Evolutionary conservation across 352 stramenopile species (phyloP).

Genomic region (Phytophthora cajani): DNA sequence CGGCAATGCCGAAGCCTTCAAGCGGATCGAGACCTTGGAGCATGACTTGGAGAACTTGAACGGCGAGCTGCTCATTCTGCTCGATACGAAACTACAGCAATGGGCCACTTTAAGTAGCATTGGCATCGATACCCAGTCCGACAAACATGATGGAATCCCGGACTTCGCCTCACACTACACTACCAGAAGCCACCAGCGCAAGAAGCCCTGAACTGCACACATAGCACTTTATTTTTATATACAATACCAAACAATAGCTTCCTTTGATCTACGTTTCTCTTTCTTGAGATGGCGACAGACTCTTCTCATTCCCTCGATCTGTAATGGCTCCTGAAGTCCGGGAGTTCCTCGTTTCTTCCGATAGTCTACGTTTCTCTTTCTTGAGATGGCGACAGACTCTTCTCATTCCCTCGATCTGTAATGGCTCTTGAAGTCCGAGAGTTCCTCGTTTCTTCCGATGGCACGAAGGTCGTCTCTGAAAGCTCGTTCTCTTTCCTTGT

Average conservation of each 20-base stretch:
- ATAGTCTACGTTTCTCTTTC: background rate
- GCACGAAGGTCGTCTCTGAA: conserved; percentile 24
- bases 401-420: conserved; percentile 13
- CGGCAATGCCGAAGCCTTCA: background rate
- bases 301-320: background rate
- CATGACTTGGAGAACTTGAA: conserved; percentile 1
- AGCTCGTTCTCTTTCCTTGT: conserved; percentile 28
- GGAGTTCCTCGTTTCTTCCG: conserved; percentile 12
- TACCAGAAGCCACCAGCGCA: conserved; percentile 14
- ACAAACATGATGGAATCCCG: conserved; percentile 53
- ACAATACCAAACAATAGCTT: background rate
- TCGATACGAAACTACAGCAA: background rate
- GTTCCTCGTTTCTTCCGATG: conserved; percentile 9
- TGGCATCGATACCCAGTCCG: conserved; percentile 49
- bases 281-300: background rate
- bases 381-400: background rate
- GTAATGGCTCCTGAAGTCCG: conserved; percentile 27
- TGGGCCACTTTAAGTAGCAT: conserved; percentile 23
- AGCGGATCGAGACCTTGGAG: background rate
- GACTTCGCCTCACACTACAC: conserved; percentile 49
- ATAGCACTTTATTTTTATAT: background rate
- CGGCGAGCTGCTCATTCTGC: conserved; percentile 1
- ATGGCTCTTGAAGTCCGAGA: conserved; percentile 23
- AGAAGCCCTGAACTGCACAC: background rate
- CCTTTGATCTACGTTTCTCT: background rate